These are phyloP conservation scores for Pseudoturritis turrita DNA, from an alignment of 345 rosid species.

Conservation along the genomic window DNA sequence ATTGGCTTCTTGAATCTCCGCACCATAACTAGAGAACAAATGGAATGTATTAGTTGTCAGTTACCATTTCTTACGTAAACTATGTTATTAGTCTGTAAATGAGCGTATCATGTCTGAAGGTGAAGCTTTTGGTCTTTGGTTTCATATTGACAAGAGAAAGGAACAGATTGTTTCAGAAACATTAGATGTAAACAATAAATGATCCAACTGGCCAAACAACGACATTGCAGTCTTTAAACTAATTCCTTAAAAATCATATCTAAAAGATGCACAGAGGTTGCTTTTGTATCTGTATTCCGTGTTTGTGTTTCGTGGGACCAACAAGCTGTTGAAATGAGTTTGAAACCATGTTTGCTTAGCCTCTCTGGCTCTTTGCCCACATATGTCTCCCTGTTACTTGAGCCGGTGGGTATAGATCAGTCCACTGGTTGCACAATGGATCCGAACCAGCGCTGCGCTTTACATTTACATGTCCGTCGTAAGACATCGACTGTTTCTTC, in stretches of 20 bases:
- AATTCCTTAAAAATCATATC: not conserved
- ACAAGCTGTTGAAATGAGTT: slow-evolving; percentile 31
- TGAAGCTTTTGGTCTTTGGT: not conserved
- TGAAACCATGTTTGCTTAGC: slow-evolving; percentile 5
- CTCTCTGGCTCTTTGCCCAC: slow-evolving; percentile 35
- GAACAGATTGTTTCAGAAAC: slow-evolving; percentile 3
- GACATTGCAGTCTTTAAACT: not conserved
- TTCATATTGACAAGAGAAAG: not conserved
- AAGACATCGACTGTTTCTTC: slow-evolving; percentile 43
- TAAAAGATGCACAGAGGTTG: slow-evolving; percentile 12
- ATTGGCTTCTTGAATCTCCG: not conserved
- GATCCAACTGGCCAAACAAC: slow-evolving; percentile 2
- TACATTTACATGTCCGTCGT: slow-evolving; percentile 43
- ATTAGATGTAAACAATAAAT: not conserved
- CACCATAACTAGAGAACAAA: not conserved
- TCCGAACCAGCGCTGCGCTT: slow-evolving; percentile 50
- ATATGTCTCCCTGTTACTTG: slow-evolving; percentile 36
- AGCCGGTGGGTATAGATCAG: slow-evolving; percentile 55
- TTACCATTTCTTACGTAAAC: not conserved
- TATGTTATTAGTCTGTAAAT: not conserved
- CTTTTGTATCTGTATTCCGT: slow-evolving; percentile 4
- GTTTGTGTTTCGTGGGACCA: slow-evolving; percentile 18
- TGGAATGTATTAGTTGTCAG: too few relatives aligned
- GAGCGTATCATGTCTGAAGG: not conserved
- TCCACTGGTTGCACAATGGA: slow-evolving; percentile 34